phyloP scores from a whole-genome alignment of 306 rosid species.

The Ziziphus jujuba region DNA sequence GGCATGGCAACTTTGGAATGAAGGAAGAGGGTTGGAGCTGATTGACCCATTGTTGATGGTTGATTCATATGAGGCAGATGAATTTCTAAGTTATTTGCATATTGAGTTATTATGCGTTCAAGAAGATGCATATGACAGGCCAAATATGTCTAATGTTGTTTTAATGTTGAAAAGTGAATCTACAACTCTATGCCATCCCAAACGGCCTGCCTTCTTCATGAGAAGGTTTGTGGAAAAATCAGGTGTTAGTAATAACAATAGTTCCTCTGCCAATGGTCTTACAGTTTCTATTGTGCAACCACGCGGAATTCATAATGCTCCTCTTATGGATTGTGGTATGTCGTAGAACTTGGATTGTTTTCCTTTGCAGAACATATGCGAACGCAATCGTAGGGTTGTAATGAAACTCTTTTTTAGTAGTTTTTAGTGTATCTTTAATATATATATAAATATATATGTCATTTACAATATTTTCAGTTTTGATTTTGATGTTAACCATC shows the following conservation, averaged over 20 bases:
- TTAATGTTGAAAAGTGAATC: slow-evolving; percentile 31
- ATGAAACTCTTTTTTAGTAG: too few species aligned
- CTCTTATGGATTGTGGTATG: too few species aligned
- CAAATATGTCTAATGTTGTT: slow-evolving; percentile 29
- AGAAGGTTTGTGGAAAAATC: not conserved
- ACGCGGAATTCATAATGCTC: not conserved
- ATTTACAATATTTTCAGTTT: too few species aligned
- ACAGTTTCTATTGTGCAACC: slow-evolving; percentile 20
- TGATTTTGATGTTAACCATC: too few species aligned
- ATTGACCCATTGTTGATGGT: slow-evolving; percentile 10
- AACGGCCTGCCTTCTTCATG: slow-evolving; percentile 9
- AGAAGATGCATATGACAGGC: slow-evolving; percentile 30
- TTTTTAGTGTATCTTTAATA: too few species aligned
- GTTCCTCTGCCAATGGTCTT: slow-evolving; percentile 4
- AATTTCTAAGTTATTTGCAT: slow-evolving; percentile 30
- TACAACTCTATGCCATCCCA: slow-evolving; percentile 12
- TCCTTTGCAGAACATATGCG: too few species aligned
- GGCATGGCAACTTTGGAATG: slow-evolving; percentile 57
- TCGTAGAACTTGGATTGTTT: too few species aligned
- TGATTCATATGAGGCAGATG: slow-evolving; percentile 20
- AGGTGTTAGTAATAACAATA: not conserved
- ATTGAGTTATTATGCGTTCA: slow-evolving; percentile 38
- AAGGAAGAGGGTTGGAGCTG: slow-evolving; percentile 24
- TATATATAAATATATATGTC: too few species aligned
- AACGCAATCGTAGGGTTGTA: too few species aligned